A percentile compares a stretch with the other conserved stretches of the same genome.
Conservation (phyloP, 768 basidiomycete species). For the Arthromyces matolae region DNA sequence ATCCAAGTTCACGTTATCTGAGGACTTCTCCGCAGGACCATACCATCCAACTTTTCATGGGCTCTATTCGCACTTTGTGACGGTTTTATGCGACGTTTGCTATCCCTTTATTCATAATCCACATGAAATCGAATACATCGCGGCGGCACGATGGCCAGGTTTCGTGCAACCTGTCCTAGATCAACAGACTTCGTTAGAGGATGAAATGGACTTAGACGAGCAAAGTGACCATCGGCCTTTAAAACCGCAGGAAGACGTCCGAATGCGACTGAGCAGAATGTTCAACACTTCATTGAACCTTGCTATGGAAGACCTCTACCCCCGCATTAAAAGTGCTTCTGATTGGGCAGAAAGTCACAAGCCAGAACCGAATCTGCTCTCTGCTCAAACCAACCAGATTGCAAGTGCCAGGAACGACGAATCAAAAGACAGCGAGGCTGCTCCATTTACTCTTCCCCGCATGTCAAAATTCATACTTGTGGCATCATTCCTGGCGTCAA, state of each 20-base stretch:
- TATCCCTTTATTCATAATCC: slow-evolving; percentile 63
- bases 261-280: slow-evolving; percentile 60
- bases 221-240: slow-evolving; percentile 17
- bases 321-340: slow-evolving; percentile 59
- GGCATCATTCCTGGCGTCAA: slow-evolving; percentile 65
- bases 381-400: slow-evolving; percentile 22
- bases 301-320: slow-evolving; percentile 66
- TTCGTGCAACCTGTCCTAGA: slow-evolving; percentile 69
- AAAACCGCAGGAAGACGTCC: slow-evolving; percentile 51
- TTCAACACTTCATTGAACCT: slow-evolving; percentile 61
- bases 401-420: neutral
- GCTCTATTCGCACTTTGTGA: slow-evolving; percentile 62
- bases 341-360: slow-evolving; percentile 58
- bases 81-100: slow-evolving; percentile 57
- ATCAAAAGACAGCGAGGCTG: slow-evolving; percentile 22
- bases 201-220: slow-evolving; percentile 20
- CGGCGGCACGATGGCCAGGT: slow-evolving; percentile 77
- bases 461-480: slow-evolving; percentile 12
- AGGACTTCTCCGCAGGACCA: slow-evolving; percentile 14
- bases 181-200: slow-evolving; percentile 25
- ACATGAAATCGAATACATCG: slow-evolving; percentile 69
- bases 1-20: slow-evolving; percentile 30
- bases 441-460: slow-evolving; percentile 29
- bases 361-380: slow-evolving; percentile 40
- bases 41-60: slow-evolving; percentile 56